Conservation (phyloP, 768 basidiomycete genomes). For the Tylopilus cervinicoccineus region DNA sequence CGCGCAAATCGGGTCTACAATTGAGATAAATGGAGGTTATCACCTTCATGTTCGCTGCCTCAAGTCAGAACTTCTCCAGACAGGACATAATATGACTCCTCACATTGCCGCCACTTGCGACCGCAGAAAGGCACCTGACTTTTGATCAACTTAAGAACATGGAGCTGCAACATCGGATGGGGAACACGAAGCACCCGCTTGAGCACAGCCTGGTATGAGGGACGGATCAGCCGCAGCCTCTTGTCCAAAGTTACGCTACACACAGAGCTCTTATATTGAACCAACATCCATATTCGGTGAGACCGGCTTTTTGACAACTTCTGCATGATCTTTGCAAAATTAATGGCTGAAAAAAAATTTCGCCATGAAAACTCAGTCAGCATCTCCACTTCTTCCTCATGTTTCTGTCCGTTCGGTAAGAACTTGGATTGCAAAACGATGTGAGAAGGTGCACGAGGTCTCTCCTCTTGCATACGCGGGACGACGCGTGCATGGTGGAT, state of each 20-base stretch:
- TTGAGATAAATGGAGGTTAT: constrained; percentile 98
- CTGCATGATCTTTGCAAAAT: constrained; percentile 97
- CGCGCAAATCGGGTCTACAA: constrained; percentile 92
- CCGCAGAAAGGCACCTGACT: constrained; percentile 98
- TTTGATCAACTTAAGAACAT: constrained; percentile 96
- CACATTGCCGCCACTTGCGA: constrained; percentile 96
- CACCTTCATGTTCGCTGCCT: constrained; percentile 96
- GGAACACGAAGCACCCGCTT: constrained; percentile 93
- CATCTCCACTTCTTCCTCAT: constrained; percentile 87
- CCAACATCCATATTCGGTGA: constrained; percentile 92
- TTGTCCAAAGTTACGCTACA: constrained; percentile 24
- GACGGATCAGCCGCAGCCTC: constrained; percentile 3
- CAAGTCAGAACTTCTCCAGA: constrained; percentile 15
- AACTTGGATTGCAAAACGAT: constrained; percentile 50
- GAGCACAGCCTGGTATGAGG: constrained; percentile 71
- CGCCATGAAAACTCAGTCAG: constrained; percentile 95
- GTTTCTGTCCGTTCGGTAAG: constrained; percentile 69
- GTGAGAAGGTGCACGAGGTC: constrained; percentile 58
- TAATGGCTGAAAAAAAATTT: constrained; percentile 96
- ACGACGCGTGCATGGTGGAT: constrained; percentile 68
- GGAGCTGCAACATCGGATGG: constrained; percentile 91
- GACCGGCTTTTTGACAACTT: constrained; percentile 94
- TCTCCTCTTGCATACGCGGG: constrained; percentile 58
- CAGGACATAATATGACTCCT: constrained; percentile 21
- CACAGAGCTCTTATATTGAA: constrained; percentile 97